Base-by-base conservation (phyloP, 2,329 filamentous ascomycete species). In the Aspergillus novoparasiticus region DNA sequence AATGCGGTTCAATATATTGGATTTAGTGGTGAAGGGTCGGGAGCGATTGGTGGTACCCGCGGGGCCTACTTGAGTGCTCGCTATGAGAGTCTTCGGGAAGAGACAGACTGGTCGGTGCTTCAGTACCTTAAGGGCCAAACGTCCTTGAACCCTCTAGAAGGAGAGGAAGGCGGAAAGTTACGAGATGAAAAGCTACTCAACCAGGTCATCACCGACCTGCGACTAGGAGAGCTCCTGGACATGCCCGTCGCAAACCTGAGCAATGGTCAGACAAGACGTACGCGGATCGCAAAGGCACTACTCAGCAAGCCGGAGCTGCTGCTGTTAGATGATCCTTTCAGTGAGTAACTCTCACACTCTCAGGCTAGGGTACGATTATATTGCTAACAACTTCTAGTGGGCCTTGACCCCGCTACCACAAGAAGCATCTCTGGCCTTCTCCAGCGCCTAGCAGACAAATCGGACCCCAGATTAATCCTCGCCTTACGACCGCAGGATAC, bases 271-370 rank as follows among this genome's bases (percentile, higher is more conserved):
- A 94, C 91, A 8, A 84, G 94, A 66, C 84, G 95, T 60, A 91
- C 94, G 9, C 87, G 92, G 65, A 97, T 99, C 69, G 95, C 93
- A 2, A 91, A 93, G 70, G 93, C 94, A 0, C 79, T 99, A 57
- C 83, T 98, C 63, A 88, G 84, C 8, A 85, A 85, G 58, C 95
- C 95, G 0, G 91, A 96, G 76, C 85, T 97, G 12, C 75, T 99
- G 64, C 83, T 98, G 58, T 83, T 97, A 2, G 95, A 99, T 78
- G 94, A 97, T 71, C 94, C 95, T 1, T 97, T 97, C 73, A 96
- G 83, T 86, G 74, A 72, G 81, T 74, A 36, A 16, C n/a, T 30
- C 43, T 28, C 5, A 28, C 26, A 41, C 21, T 32, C 16, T 21
- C 28, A 6, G 16, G 16, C 8, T 3, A 3, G 16, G n/a, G 2